These are phyloP conservation scores for Aphanomyces invadans DNA, from an alignment of 352 stramenopile species.

Conservation along the genomic window DNA sequence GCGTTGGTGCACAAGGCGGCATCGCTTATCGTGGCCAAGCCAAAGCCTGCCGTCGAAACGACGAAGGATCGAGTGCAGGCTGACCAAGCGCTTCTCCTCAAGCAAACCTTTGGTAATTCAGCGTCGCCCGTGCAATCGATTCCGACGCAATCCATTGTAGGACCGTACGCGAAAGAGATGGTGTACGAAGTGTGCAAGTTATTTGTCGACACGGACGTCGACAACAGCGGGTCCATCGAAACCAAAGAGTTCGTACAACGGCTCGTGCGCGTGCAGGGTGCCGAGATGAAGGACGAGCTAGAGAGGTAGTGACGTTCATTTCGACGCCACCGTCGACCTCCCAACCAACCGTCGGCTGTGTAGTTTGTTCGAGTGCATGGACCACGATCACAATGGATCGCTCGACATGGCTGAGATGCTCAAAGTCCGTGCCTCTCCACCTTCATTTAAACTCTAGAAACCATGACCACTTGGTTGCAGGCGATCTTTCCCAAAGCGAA, in stretches of 20 bases:
- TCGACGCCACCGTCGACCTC: no score
- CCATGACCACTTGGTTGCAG: slow-evolving; percentile 28
- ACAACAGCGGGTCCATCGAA: slow-evolving; percentile 59
- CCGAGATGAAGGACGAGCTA: slow-evolving; percentile 58
- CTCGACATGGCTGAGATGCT: slow-evolving; percentile 54
- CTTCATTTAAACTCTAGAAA: no score
- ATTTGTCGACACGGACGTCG: slow-evolving; percentile 62
- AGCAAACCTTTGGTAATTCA: slow-evolving; percentile 48
- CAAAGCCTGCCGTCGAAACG: not conserved
- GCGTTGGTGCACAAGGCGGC: slow-evolving; percentile 14
- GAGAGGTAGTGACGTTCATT: not conserved
- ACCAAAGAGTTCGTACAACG: slow-evolving; percentile 50
- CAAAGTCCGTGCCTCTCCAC: not conserved
- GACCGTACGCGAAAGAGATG: slow-evolving; percentile 49
- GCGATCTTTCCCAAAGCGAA: slow-evolving; percentile 53
- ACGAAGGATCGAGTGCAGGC: slow-evolving; percentile 12
- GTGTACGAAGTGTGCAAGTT: slow-evolving; percentile 65
- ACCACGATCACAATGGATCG: slow-evolving; percentile 63
- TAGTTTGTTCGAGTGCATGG: slow-evolving; percentile 71
- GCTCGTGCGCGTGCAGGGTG: slow-evolving; percentile 50
- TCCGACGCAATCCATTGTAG: not conserved
- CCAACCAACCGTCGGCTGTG: slow-evolving; percentile 6
- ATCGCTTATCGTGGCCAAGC: not conserved
- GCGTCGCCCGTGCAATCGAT: not conserved
- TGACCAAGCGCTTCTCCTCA: slow-evolving; percentile 45